Percentiles rank a stretch among this genome's conserved stretches.
phyloP scores from a whole-genome alignment of 441 rosid species.

The Gossypium trilobum region DNA sequence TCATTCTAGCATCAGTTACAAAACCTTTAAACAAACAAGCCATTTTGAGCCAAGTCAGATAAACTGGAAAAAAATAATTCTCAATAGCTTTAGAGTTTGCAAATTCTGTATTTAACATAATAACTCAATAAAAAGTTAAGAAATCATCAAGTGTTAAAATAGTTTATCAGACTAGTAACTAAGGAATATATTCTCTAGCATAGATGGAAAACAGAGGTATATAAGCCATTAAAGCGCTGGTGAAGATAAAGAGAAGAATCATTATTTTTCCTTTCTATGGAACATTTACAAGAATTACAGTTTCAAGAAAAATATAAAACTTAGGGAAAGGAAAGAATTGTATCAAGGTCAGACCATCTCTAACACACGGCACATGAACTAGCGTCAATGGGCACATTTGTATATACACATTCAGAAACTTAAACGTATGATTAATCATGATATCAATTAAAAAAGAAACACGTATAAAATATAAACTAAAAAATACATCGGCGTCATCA shows the following conservation, averaged over 20 bases:
- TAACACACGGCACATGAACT: not conserved
- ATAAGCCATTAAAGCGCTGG: not conserved
- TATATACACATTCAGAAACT: not conserved
- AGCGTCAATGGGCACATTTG: not conserved
- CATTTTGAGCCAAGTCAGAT: not conserved
- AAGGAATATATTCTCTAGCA: not conserved
- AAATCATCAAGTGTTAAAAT: not conserved
- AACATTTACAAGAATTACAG: not conserved
- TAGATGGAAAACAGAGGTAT: not conserved
- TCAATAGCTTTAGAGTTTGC: not conserved
- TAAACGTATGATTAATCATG: not conserved
- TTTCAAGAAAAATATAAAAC: not conserved
- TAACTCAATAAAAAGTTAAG: not conserved
- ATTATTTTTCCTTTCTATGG: not conserved
- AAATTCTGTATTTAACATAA: not conserved
- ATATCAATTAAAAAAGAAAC: not conserved
- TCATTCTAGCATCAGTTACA: constrained; percentile 7
- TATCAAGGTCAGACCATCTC: not conserved
- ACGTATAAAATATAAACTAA: not conserved
- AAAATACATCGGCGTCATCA: not conserved
- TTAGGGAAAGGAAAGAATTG: not conserved
- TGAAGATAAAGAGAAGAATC: not conserved
- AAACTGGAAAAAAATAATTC: not conserved
- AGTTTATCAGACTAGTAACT: not conserved
- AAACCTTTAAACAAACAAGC: not conserved